Conservation (phyloP, 306 rosid genomes). For the Prunus davidiana region DNA sequence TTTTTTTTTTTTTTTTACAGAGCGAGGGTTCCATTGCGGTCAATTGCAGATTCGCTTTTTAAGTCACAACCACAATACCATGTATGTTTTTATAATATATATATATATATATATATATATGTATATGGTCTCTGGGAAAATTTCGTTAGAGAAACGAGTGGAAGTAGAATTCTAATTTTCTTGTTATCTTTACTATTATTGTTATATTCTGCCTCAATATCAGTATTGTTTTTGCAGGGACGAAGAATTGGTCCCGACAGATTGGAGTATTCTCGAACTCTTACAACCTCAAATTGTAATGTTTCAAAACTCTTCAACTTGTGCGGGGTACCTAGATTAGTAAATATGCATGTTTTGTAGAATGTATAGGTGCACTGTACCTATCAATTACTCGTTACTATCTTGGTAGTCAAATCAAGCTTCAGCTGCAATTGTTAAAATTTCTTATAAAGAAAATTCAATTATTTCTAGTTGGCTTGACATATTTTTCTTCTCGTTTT, state of each 20-base stretch:
- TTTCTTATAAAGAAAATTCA: too few species aligned
- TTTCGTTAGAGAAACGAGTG: background rate
- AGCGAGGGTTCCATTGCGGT: slow-evolving; percentile 36
- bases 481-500: background rate
- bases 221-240: slow-evolving; percentile 16
- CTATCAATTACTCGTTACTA: background rate
- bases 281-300: slow-evolving; percentile 22
- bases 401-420: background rate
- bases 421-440: background rate
- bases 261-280: slow-evolving; percentile 7
- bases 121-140: background rate
- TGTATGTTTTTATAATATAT: slow-evolving; percentile 13
- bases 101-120: too few species aligned
- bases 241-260: slow-evolving; percentile 17
- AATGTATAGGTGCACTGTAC: background rate
- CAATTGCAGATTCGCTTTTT: slow-evolving; percentile 23
- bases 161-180: background rate
- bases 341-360: background rate
- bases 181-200: background rate
- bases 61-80: slow-evolving; percentile 37
- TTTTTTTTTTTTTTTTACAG: slow-evolving; percentile 7
- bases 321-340: too few species aligned
- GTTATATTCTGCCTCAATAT: background rate
- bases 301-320: background rate
- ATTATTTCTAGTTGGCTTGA: background rate